Percentiles rank a stretch among this genome's conserved stretches.
These are phyloP conservation scores for Psilocybe mexicana DNA, from an alignment of 1,284 basidiomycete species.

Conservation along the genomic window DNA sequence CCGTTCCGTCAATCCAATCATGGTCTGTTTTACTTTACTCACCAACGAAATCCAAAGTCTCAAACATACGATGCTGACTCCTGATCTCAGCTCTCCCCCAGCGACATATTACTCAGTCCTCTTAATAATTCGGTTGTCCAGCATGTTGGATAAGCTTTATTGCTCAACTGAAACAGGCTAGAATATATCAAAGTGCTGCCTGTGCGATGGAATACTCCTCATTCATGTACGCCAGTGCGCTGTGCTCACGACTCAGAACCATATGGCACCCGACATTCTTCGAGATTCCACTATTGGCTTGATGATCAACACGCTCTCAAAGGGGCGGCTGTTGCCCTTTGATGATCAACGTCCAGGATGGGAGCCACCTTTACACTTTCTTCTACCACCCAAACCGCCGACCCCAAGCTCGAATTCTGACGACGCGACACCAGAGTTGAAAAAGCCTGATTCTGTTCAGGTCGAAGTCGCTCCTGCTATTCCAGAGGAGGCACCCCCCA, in stretches of 20 bases:
- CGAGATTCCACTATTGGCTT: conserved; percentile 4
- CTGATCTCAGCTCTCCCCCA: too few relatives aligned
- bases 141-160: background rate
- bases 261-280: background rate
- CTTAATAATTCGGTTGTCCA: background rate
- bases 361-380: background rate
- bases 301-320: background rate
- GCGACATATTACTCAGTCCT: background rate
- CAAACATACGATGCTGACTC: too few relatives aligned
- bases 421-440: background rate
- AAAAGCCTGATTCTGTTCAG: background rate
- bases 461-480: background rate
- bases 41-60: too few relatives aligned
- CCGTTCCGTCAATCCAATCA: too few relatives aligned
- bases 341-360: background rate
- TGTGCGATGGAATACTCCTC: background rate
- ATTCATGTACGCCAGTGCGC: background rate
- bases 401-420: background rate
- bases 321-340: conserved; percentile 5
- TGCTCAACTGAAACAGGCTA: conserved; percentile 1
- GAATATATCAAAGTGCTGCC: background rate
- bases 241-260: background rate
- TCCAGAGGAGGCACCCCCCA: background rate
- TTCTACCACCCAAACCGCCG: background rate
- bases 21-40: too few relatives aligned